phyloP scores from a whole-genome alignment of 129 eudicot genomes.

The Gnaphalium uliginosum region DNA sequence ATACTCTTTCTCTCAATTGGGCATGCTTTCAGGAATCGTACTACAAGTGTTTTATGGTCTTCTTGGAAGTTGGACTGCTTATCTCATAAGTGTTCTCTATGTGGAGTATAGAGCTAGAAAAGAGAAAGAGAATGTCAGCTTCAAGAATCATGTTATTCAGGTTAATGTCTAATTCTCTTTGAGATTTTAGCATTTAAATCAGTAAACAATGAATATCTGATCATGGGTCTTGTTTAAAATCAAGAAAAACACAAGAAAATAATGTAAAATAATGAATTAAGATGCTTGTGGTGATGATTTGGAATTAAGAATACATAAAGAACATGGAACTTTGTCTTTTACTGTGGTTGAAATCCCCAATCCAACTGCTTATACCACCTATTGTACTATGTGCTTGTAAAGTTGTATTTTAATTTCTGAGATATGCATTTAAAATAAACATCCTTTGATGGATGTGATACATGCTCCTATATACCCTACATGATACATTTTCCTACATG shows the following conservation, averaged over 20 bases:
- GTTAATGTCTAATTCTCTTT: slow-evolving; percentile 31
- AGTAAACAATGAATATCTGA: slow-evolving; percentile 6
- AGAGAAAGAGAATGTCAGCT: slow-evolving; percentile 73
- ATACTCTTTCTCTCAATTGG: slow-evolving; percentile 84
- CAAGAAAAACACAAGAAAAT: slow-evolving; percentile 18
- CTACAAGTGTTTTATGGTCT: slow-evolving; percentile 76
- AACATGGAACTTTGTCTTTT: slow-evolving; percentile 31
- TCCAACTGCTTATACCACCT: slow-evolving; percentile 4
- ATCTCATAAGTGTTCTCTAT: slow-evolving; percentile 81
- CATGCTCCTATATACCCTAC: slow-evolving; percentile 25
- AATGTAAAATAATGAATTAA: not conserved
- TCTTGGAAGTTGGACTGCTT: slow-evolving; percentile 90
- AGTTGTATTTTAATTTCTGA: slow-evolving; percentile 14
- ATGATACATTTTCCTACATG: slow-evolving; percentile 34
- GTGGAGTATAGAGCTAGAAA: slow-evolving; percentile 78
- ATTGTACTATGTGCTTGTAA: slow-evolving; percentile 30
- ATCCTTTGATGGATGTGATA: slow-evolving; percentile 26
- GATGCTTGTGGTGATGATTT: slow-evolving; percentile 15
- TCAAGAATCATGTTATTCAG: slow-evolving; percentile 90
- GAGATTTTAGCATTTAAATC: not conserved
- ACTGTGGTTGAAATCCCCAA: slow-evolving; percentile 25
- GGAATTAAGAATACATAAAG: slow-evolving; percentile 20
- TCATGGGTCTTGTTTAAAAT: slow-evolving; percentile 21
- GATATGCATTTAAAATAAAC: slow-evolving; percentile 13
- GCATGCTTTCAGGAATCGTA: slow-evolving; percentile 76